Evolutionary conservation across 371 early-diverging fungal species (phyloP), one percentile per base, ranked within the genome.

Genomic region (Parasitella parasitica): DNA sequence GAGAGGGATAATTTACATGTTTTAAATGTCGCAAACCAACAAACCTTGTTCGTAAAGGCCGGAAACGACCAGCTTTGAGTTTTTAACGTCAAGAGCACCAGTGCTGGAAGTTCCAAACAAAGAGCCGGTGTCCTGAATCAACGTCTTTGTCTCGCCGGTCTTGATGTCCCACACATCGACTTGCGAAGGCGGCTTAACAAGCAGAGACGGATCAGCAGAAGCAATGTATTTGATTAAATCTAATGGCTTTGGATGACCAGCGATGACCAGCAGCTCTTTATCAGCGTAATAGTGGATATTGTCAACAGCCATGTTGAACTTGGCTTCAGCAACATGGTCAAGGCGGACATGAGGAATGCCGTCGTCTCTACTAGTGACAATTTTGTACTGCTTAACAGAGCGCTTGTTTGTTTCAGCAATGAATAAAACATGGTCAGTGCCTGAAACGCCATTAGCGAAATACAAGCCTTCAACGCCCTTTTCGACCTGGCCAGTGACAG

Each of bases 371-470:
- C 43, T 32, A 13, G 37, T 34, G 1, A 26, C n/a, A 7, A 78
- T 67, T 11, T 61, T 62, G 48, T 73, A 75, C 43, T 70, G 56
- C 5, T 59, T 54, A 1, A 72, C 66, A 6, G 53, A 39, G 8
- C 64, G 34, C 16, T 34, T 43, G 46, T 68, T 36, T 0, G 73
- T 71, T 37, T 80, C 80, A 5, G 73, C 35, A 8, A 73, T 66
- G 55, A 72, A 80, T 22, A 80, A 43, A 1, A 56, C n/a, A 30
- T 67, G 37, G 6, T 64, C 72, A 13, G 67, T 64, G 32, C 80
- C 75, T 6, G 69, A 34, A 1, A 80, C 18, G 18, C 80, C 80
- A 35, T 80, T 80, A 20, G 73, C 69, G 51, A 80, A 80, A 24
- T 54, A 27, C 9, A 80, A 36, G 0, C 73, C 73, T 11, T 60